phyloP scores from a whole-genome alignment of 2,329 filamentous ascomycete species.

The Fusarium denticulatum region DNA sequence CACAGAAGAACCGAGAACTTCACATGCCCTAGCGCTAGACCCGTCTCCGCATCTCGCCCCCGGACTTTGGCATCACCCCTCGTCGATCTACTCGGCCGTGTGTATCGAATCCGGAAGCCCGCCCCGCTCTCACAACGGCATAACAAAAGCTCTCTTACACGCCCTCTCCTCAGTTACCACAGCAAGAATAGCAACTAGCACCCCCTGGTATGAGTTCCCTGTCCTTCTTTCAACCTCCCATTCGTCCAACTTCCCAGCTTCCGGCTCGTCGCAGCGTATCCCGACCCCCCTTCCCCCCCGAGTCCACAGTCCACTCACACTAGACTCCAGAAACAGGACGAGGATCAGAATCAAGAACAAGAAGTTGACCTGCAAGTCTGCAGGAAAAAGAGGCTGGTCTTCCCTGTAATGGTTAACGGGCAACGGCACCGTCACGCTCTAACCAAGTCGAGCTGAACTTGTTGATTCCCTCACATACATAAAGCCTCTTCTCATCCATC shows the following conservation, averaged over 20 bases:
- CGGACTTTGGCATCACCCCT: slow-evolving; percentile 14
- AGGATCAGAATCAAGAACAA: slow-evolving; percentile 18
- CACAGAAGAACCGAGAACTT: neutral
- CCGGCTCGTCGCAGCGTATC: slow-evolving; percentile 38
- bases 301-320: slow-evolving; percentile 17
- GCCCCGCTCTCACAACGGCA: slow-evolving; percentile 17
- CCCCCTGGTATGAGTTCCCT: slow-evolving; percentile 6
- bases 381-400: slow-evolving; percentile 18
- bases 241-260: slow-evolving; percentile 8
- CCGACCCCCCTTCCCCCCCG: slow-evolving; percentile 18
- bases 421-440: slow-evolving; percentile 5
- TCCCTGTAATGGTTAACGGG: slow-evolving; percentile 8
- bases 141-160: neutral
- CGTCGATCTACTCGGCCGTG: slow-evolving; percentile 41
- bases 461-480: slow-evolving; percentile 40
- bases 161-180: neutral
- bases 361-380: slow-evolving; percentile 12
- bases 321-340: neutral
- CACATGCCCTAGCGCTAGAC: slow-evolving; percentile 8
- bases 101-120: slow-evolving; percentile 38
- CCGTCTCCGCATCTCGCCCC: slow-evolving; percentile 24
- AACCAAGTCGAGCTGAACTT: neutral
- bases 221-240: slow-evolving; percentile 18
- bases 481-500: slow-evolving; percentile 42
- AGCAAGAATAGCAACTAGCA: neutral